Evolutionary conservation across 768 basidiomycete genomes (phyloP), one percentile per base, ranked within the genome.

Genomic region (Candolleomyces efflorescens): DNA sequence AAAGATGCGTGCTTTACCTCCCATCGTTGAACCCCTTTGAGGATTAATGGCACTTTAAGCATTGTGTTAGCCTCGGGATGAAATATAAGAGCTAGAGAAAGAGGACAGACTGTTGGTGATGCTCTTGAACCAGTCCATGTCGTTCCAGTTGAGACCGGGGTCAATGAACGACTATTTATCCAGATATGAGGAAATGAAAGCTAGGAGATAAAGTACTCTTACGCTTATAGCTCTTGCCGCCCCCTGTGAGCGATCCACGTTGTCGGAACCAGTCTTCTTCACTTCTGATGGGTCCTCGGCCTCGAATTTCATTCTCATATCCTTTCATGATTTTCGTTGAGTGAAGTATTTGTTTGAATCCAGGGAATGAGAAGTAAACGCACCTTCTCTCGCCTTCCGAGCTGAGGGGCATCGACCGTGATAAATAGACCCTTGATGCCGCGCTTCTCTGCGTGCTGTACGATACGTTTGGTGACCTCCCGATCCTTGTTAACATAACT

Each of bases 241-340:
- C 36, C 96, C 96, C 68, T 97, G 91, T 53, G 89, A 86, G 44
- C 90, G 83, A 65, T 94, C 87, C 45, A 94, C 83, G 7, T 75
- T 78, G 39, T 75, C 67, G 13, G 78, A 74, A 2, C 84, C 86
- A 26, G 75, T 68, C 61, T 79, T 81, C 23, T 71, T 76, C 9
- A 83, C 80, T 59, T 82, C 83, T 11, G 80, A 78, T 20, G 82
- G 82, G 63, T 85, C 85, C 36, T 87, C 89, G 2, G 89, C 93
- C 39, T 90, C 92, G 60, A 98, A 98, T 68, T 94, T 96, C 85
- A 90, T 90, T 23, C 96, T 81, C 94, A 98, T 98, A 67, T 98
- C 96, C 85, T 77, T 36, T 12, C 22, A 24, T 32, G 18, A 13
- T 47, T 3, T 10, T 10, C 3, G 11, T 39, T 39, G 6, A 37